Evolutionary conservation across 148 eudicot species (phyloP), one percentile per base, ranked within the genome.

Genomic region (Diospyros kaki): DNA sequence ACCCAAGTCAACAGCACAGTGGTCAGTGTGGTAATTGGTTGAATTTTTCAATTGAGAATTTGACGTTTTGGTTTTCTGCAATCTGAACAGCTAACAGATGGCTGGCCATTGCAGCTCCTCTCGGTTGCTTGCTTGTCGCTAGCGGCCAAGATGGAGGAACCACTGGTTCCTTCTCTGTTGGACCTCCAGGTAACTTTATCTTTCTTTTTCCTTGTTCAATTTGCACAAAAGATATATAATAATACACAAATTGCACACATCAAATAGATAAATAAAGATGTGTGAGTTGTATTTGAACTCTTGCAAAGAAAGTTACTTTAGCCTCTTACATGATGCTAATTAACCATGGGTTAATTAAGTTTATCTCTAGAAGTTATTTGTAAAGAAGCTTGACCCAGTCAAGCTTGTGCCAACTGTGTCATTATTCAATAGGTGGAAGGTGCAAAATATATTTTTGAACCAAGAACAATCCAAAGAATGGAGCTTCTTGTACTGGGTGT

Each of bases 121-220:
- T 89, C 98, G 18, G 97, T 94, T 74, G 97, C 98, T 75, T 94
- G 98, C 78, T 76, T 94, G 83, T 94, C 98, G 55, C 77, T 94
- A 80, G 98, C 98, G 77, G 98, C 98, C 79, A 94, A 94, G 81
- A 90, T 94, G 98, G 98, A 94, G 92, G 98, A 94, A 90, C 87
- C 87, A 63, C 91, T 90, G 62, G 96, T 92, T 92, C 98, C 98
- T 87, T 87, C 92, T 68, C 85, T 94, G 70, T 50, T 92, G 72
- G 89, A 94, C 79, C 85, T 94, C 83, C 98, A 94, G 95, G 97
- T 84, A 69, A 62, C 42, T 76, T 55, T 10, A 4, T 51, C 52
- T 54, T 62, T 4, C 52, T 48, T 4, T 8, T 48, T 8, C 52
- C 52, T 48, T 28, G 0, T 28, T 28, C 28, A 28, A 28, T 28